Evolutionary conservation across 163 green algal genomes (phyloP), one percentile per base, ranked within the genome.

Genomic region (Chloroidium sp.): DNA sequence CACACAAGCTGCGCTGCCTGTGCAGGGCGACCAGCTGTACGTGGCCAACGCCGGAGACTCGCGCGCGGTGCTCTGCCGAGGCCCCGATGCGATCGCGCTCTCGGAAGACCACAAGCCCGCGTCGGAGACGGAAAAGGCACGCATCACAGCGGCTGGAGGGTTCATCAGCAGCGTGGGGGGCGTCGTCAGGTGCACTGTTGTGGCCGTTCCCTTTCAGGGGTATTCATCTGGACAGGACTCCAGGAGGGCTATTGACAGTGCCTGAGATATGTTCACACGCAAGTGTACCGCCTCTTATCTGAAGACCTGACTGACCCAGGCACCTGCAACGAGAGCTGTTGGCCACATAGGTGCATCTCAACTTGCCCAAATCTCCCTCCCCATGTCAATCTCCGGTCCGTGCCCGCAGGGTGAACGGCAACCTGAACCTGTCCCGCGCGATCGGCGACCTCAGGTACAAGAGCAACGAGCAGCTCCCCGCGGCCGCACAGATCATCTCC

Each of bases 371-470:
- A 74, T 74, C 10, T 8, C 67, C 10, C 67, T 74, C 67, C 67
- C 10, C 67, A 8, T 74, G 10, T 12, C 6, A n/a, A 12, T 74
- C 6, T 74, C 36, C 36, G 36, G 36, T 36, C 36, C 36, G 36
- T 36, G 36, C 36, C 59, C 69, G 68, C 69, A 82, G 95, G n/a
- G 96, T 99, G 0, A 98, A 99, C 80, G 96, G 94, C 84, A 97
- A 97, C 82, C 90, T 99, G 2, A 98, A 98, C 85, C 89, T 99
- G 81, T 97, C 91, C 2, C 89, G 96, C 57, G 96, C 96, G 0
- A 98, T 99, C 83, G 96, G 95, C 0, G 96, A 99, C 82, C 90
- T 98, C 75, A 93, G 95, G 83, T 99, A 98, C 87, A 99, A 99
- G 90, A 82, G 81, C 75, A 98, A 97, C 85, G 78, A 76, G 2